Percentiles rank a stretch among this genome's conserved stretches.
phyloP scores from a whole-genome alignment of 1,284 basidiomycete species.

The Cystobasidium pallidum region DNA sequence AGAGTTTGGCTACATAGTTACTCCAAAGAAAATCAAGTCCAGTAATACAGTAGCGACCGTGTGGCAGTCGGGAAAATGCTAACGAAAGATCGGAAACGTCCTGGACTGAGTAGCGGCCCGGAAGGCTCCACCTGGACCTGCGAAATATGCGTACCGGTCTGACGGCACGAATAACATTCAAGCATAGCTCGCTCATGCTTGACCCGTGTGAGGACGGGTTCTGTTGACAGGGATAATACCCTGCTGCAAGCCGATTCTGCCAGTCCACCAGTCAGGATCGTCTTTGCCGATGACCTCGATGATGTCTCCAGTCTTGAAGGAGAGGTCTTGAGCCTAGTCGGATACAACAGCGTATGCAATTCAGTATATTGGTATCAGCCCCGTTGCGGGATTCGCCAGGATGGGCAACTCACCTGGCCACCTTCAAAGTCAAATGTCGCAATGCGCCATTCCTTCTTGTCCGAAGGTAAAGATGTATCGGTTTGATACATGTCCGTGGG shows the following conservation, averaged over 20 bases:
- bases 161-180: too few relatives aligned
- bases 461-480: background rate
- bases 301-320: slow-evolving; percentile 80
- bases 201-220: slow-evolving; percentile 17
- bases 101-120: too few relatives aligned
- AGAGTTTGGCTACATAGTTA: background rate
- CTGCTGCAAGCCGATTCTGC: slow-evolving; percentile 58
- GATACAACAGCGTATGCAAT: background rate
- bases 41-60: background rate
- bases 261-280: slow-evolving; percentile 76
- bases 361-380: background rate
- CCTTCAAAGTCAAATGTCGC: slow-evolving; percentile 42
- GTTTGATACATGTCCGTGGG: background rate
- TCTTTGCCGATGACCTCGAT: slow-evolving; percentile 75
- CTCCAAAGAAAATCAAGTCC: background rate
- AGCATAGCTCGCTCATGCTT: too few relatives aligned
- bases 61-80: too few relatives aligned
- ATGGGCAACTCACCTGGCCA: slow-evolving; percentile 31
- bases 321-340: slow-evolving; percentile 72
- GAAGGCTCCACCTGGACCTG: too few relatives aligned
- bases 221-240: slow-evolving; percentile 65
- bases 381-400: too few relatives aligned
- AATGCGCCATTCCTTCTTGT: slow-evolving; percentile 22
- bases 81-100: too few relatives aligned
- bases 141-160: too few relatives aligned